Conservation (phyloP, 768 basidiomycete genomes). For the Sarcodon aspratus region DNA sequence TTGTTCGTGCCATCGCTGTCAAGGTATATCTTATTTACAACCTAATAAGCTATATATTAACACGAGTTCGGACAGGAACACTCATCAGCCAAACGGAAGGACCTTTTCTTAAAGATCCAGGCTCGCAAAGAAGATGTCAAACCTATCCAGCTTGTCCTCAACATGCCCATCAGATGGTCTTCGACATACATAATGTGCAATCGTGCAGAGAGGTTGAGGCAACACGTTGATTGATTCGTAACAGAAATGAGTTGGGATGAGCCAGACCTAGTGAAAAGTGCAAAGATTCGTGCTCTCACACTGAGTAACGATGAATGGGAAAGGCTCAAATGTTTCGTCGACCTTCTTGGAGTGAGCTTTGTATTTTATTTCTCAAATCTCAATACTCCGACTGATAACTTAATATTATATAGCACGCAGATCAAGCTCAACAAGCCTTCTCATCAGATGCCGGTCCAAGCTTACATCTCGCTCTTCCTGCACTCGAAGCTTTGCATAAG, state of each 20-base stretch:
- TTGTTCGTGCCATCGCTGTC: constrained; percentile 14
- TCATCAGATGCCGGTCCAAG: constrained; percentile 15
- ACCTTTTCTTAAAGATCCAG: constrained; percentile 11
- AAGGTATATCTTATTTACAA: constrained; percentile 10
- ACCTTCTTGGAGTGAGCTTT: too few relatives aligned
- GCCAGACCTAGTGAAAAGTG: too few relatives aligned
- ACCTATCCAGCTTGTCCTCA: constrained; percentile 11
- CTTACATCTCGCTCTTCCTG: constrained; percentile 18
- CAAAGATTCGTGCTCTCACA: too few relatives aligned
- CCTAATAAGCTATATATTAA: background rate
- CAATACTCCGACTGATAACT: too few relatives aligned
- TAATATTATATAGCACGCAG: too few relatives aligned
- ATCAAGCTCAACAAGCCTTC: constrained; percentile 19
- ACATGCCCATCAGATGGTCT: constrained; percentile 22
- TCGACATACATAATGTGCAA: constrained; percentile 19
- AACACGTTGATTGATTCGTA: too few relatives aligned
- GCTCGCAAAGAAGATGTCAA: background rate
- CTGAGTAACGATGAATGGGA: too few relatives aligned
- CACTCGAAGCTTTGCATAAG: constrained; percentile 17
- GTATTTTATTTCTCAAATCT: too few relatives aligned
- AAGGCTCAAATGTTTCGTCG: too few relatives aligned
- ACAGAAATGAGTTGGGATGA: too few relatives aligned
- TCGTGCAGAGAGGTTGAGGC: constrained; percentile 2
- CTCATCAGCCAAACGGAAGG: constrained; percentile 17
- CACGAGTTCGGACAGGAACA: constrained; percentile 14